Evolutionary conservation across 768 basidiomycete species (phyloP), one percentile per base, ranked within the genome.

Genomic region (Naganishia antarctica): DNA sequence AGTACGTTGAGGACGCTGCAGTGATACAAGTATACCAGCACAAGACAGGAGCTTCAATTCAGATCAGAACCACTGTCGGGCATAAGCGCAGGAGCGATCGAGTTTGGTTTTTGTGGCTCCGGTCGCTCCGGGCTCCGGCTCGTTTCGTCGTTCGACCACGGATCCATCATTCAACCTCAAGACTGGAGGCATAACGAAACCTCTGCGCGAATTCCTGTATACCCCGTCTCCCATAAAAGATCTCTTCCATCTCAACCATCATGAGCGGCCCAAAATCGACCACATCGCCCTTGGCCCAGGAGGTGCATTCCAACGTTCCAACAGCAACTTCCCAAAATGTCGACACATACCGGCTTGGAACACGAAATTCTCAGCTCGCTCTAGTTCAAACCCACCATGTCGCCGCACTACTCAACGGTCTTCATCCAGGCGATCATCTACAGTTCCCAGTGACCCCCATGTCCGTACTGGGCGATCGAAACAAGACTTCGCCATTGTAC

Each of bases 321-420:
- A 32, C 15, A 16, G 11, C 53, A 40, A 37, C 37, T 60, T 34
- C 59, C 8, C 9, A 44, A 25, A 43, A 60, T 37, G 43, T 40
- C 3, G 62, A 63, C 16, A 51, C 49, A 11, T 63, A 51, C 26
- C 62, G 49, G 18, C 80, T 97, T 45, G 94, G 91, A 46, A 93
- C 93, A 11, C 83, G 94, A 41, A 84, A 84, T 44, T 92, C 90
- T 3, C 84, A 90, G 72, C 85, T 98, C 11, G 93, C 94, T 4
- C 85, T 89, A 77, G 83, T 90, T 70, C 94, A 98, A 78, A 91
- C 93, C 18, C 85, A 90, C 73, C 83, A 84, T 61, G 91, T 92
- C 45, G 80, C 86, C 60, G 83, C 83, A 53, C 80, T 83, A 3
- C 83, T 97, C 61, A 78, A 83, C 45, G 76, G 80, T 25, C 77